Evolutionary conservation across 1,284 basidiomycete species (phyloP), one percentile per base, ranked within the genome.

Genomic region (Chalciporus sp.): DNA sequence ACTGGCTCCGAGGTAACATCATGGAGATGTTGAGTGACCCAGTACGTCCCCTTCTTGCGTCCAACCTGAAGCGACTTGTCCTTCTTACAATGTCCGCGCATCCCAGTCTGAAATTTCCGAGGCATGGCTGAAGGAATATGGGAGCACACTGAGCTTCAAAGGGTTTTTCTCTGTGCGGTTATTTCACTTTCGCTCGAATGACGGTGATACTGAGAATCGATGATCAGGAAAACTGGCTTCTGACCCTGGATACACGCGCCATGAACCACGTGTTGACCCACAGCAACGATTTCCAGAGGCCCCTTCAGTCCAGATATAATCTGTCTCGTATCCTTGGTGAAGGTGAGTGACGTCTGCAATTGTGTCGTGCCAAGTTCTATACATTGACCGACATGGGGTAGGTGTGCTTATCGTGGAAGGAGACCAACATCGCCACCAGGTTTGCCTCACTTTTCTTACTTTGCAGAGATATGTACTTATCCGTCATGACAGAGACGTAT

Each of bases 71-170:
- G 28, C 8, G 28, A 9, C 8, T 29, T 29, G 8, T 29, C 9
- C 8, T 9, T 29, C 11, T 29, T 29, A 29, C 28, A 9, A 11
- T 7, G 11, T 29, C 11, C 28, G 23, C 28, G 8, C 28, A 29
- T 29, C 28, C 23, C 11, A 29, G 28, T 2, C 28, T 11, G 33
- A 35, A 10, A 14, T 14, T 14, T 3, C 41, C 4, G 44, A 57
- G 1, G 29, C 16, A 58, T 89, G 86, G 86, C 59, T 75, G 0
- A 58, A 72, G 23, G 61, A 82, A 53, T 83, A 85, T 58, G 85
- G 86, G 0, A 58, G 61, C 2, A 82, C 78, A 1, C 61, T 85
- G 47, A 76, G 67, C 50, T 81, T 78, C 53, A 74, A 73, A 51
- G 71, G 71, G 0, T 59, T 81, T 3, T 67, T 83, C 23, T 35